Evolutionary conservation across 2,329 filamentous ascomycete species (phyloP).

Genomic region (Leptographium lundbergii): DNA sequence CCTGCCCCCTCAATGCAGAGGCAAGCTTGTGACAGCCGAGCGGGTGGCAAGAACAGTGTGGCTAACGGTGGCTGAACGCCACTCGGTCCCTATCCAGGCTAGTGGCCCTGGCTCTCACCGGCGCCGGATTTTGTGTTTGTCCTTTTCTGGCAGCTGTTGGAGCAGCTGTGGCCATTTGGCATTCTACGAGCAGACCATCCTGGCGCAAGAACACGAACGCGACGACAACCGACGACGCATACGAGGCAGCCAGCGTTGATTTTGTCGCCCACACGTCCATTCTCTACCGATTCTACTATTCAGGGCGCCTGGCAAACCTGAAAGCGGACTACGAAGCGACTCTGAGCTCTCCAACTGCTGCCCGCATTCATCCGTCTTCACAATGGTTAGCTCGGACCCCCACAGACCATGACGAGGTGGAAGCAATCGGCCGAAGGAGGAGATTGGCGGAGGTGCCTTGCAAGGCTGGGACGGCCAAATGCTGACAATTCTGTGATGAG

Average conservation of each 20-base stretch:
- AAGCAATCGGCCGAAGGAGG: not conserved
- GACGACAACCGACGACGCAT: not conserved
- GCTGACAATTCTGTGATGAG: not conserved
- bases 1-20: not conserved
- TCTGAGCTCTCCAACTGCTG: not conserved
- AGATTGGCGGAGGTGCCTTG: not conserved
- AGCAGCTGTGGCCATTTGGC: not conserved
- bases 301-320: not conserved
- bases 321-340: not conserved
- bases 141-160: not conserved
- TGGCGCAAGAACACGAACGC: not conserved
- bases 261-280: not conserved
- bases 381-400: not conserved
- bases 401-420: not conserved
- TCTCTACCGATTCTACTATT: not conserved
- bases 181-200: not conserved
- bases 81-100: not conserved
- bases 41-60: not conserved
- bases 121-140: constrained; percentile 10
- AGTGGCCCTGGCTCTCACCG: not conserved
- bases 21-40: constrained; percentile 2
- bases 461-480: not conserved
- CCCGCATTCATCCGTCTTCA: not conserved
- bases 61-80: not conserved
- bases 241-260: not conserved